Evolutionary conservation across 768 basidiomycete genomes (phyloP), one percentile per base, ranked within the genome.

Genomic region (Brasilioporus rufonigricans): DNA sequence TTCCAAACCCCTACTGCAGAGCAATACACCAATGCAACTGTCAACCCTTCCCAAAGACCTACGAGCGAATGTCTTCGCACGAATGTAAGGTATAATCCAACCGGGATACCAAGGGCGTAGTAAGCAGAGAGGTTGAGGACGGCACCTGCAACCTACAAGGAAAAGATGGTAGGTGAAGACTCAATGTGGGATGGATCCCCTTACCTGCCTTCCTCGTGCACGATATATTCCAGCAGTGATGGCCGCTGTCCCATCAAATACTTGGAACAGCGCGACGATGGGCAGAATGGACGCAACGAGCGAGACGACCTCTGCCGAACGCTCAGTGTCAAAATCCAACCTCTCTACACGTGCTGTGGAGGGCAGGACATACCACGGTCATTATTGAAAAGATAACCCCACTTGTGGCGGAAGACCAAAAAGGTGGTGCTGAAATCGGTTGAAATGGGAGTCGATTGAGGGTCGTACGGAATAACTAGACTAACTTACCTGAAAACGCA

Each of bases 31-130:
- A 92, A 74, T 1, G 87, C 83, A 5, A 81, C 65, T 0, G 89
- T 89, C 38, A 95, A 73, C 16, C 93, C 93, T 38, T 88, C 76
- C 94, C 93, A 97, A 16, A 97, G 78, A 0, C 94, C 94, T 19
- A 77, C 73, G 14, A 97, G 75, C 0, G 76, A 82, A 68, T 81
- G 76, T 33, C 75, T 68, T 12, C 65, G 67, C 47, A 73, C 74
- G 74, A 94, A 93, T 2, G 89, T 78, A 5, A 95, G 83, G 71
- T 80, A 89, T 48, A 93, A 71, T 16, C 91, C 94, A 41, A 91
- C 75, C 0, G 93, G 93, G 48, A 96, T 87, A 26, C 90, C 91
- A 57, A 94, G 72, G 52, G 86, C 70, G 62, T 96, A 94, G 71
- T 94, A 94, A 3, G 87, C 85, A 45, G 82, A 82, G 64, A 57